phyloP scores from a whole-genome alignment of 306 rosid genomes.

The Geum urbanum region DNA sequence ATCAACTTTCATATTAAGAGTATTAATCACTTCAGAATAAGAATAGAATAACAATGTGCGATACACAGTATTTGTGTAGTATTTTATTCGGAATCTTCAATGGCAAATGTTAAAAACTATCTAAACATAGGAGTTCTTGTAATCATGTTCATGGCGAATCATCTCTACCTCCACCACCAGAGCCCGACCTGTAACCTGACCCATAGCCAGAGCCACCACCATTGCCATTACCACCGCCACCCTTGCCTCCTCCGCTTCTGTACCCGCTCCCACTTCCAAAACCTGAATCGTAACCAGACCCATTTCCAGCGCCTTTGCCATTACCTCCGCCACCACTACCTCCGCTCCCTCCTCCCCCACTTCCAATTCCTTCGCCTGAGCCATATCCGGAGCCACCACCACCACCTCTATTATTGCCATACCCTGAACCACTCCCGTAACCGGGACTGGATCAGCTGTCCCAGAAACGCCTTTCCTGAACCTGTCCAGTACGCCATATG shows the following conservation, averaged over 20 bases:
- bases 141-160: slow-evolving; percentile 35
- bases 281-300: slow-evolving; percentile 35
- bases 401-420: slow-evolving; percentile 36
- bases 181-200: slow-evolving; percentile 43
- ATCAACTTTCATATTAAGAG: not conserved
- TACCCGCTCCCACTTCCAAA: slow-evolving; percentile 39
- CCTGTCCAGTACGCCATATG: no score
- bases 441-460: no score
- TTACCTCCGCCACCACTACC: slow-evolving; percentile 39
- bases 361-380: slow-evolving; percentile 29
- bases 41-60: not conserved
- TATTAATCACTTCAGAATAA: not conserved
- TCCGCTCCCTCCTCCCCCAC: slow-evolving; percentile 29
- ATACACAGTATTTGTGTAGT: not conserved
- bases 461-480: no score
- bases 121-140: not conserved
- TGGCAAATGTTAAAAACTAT: no score
- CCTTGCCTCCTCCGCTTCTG: slow-evolving; percentile 32
- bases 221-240: slow-evolving; percentile 35
- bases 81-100: no score
- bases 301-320: slow-evolving; percentile 31
- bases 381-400: slow-evolving; percentile 54
- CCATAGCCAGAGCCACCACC: slow-evolving; percentile 56
- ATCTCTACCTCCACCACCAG: slow-evolving; percentile 31
- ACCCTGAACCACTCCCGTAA: slow-evolving; percentile 47